Base-by-base conservation (phyloP, 1,284 basidiomycete genomes). In the Cryptococcus sp. region DNA sequence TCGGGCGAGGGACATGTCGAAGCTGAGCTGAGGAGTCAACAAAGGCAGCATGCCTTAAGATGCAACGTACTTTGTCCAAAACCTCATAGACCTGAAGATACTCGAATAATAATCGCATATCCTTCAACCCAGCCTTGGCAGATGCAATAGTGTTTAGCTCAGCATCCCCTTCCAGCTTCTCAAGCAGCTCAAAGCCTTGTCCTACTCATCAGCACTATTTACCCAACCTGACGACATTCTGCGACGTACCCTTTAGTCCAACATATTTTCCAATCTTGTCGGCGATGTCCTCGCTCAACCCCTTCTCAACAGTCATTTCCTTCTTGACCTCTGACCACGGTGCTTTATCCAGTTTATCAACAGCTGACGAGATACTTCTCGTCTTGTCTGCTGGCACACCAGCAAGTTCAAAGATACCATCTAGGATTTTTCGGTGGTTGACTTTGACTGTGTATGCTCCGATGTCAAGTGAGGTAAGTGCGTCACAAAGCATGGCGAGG, bases 201-300 rank as follows among this genome's bases (percentile, higher is more conserved):
- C 69, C 72, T 73, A 45, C 11, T 14, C 10, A 22, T 28, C n/a
- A 21, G 45, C 54, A 21, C 37, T 14, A 40, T 21, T n/a, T n/a
- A 16, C 37, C 16, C 37, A 40, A 18, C 34, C 11, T 10, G 34
- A 10, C 10, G 34, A 36, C 34, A 10, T 18, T 31, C 5, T 24
- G 5, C 9, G 19, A 50, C 76, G 54, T 55, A 87, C 91, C 92
- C 79, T 94, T 94, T 66, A 87, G 82, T 70, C 91, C 91, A 56
- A 99, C 96, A 69, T 97, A 99, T 71, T 94, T 86, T 19, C 96
- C 93, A 64, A 98, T 98, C 70, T 82, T 86, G 77, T 99, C 96
- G 0, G 94, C 94, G 2, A 87, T 81, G 4, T 78, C 81, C n/a
- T 82, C 77, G 59, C 87, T 86, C 19, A 99, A 78, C 0, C 91